These are phyloP conservation scores for Pinus albicaulis DNA, from an alignment of 75 land plant genomes.

Conservation along the genomic window DNA sequence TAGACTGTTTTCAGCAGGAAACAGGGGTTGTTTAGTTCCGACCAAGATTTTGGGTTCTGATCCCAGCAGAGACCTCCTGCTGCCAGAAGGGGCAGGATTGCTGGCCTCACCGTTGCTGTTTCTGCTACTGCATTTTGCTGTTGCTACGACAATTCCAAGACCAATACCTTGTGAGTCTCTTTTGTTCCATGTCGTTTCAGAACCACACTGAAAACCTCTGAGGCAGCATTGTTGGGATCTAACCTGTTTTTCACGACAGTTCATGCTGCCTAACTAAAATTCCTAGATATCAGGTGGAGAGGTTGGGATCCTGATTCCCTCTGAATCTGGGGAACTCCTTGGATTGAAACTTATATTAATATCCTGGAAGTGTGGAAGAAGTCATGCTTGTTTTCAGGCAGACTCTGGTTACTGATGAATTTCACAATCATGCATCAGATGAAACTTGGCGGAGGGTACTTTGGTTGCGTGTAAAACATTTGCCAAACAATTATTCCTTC, in stretches of 20 bases:
- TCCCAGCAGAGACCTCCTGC: slow-evolving; percentile 2
- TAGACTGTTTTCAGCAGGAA: neutral
- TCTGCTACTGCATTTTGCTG: neutral
- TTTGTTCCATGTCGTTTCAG: slow-evolving; percentile 12
- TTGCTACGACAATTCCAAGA: slow-evolving; percentile 24
- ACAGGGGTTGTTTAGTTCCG: neutral
- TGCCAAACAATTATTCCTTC: neutral
- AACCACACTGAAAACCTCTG: slow-evolving; percentile 10
- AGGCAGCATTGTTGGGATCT: slow-evolving; percentile 20
- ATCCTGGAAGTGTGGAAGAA: slow-evolving; percentile 1
- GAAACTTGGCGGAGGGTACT: neutral
- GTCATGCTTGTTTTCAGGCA: neutral
- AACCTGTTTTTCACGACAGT: slow-evolving; percentile 12
- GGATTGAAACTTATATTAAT: neutral
- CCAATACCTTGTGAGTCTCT: slow-evolving; percentile 26
- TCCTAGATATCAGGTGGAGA: slow-evolving; percentile 9
- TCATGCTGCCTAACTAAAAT: neutral
- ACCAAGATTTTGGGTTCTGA: slow-evolving; percentile 1
- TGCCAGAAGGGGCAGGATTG: neutral
- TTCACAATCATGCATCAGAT: slow-evolving; percentile 2
- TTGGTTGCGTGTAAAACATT: neutral
- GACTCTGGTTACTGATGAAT: neutral
- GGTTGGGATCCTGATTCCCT: neutral
- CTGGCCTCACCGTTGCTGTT: slow-evolving; percentile 5
- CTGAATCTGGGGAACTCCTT: neutral